phyloP scores from a whole-genome alignment of 441 rosid species.

The Bruguiera hainesii region DNA sequence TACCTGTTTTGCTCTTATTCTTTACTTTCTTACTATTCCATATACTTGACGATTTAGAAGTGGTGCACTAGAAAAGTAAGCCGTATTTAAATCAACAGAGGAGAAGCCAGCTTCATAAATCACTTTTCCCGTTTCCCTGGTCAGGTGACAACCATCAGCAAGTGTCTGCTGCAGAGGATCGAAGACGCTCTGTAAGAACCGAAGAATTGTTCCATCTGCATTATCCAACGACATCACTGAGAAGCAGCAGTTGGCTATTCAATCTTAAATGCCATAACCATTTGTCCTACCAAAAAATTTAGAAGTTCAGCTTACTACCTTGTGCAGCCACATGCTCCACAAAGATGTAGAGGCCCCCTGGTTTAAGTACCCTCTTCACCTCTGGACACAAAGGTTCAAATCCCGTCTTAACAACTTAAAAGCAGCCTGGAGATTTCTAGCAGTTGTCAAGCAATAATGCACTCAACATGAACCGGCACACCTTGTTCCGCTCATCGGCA shows the following conservation, averaged over 20 bases:
- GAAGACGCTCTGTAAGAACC: conserved; percentile 53
- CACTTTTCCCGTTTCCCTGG: conserved; percentile 57
- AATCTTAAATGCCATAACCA: conserved; percentile 1
- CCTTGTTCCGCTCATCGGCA: too few relatives aligned
- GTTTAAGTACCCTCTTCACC: conserved; percentile 77
- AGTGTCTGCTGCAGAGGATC: conserved; percentile 73
- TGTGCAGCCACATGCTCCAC: conserved; percentile 91
- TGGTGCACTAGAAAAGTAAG: conserved; percentile 38
- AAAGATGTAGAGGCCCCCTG: conserved; percentile 71
- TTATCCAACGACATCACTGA: neutral
- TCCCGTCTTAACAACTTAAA: neutral
- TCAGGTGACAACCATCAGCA: conserved; percentile 79
- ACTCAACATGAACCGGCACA: too few relatives aligned
- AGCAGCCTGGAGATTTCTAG: neutral
- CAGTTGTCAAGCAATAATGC: neutral
- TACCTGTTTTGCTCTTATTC: neutral
- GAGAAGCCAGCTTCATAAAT: conserved; percentile 68
- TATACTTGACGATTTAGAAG: conserved; percentile 63
- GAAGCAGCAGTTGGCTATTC: neutral
- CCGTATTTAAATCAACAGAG: conserved; percentile 37
- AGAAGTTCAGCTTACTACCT: conserved; percentile 36
- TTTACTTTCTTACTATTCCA: conserved; percentile 63
- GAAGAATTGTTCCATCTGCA: conserved; percentile 71
- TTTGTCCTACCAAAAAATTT: neutral
- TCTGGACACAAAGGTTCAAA: conserved; percentile 38